phyloP scores from a whole-genome alignment of 2,329 filamentous ascomycete species.

The Arthroderma sp. region DNA sequence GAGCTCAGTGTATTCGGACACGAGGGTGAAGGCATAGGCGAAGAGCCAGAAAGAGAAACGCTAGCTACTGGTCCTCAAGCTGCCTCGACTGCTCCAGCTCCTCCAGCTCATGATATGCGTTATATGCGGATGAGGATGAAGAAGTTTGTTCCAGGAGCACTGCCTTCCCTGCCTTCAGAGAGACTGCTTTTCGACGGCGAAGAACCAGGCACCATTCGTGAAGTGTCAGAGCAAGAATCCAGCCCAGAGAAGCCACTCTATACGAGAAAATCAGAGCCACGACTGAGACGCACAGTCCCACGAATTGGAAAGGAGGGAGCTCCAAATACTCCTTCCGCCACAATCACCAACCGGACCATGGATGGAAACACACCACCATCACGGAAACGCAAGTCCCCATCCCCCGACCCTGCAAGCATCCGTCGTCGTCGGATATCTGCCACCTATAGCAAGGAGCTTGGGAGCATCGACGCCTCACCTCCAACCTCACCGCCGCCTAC shows the following conservation, averaged over 20 bases:
- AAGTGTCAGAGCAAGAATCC: not conserved
- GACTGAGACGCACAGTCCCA: not conserved
- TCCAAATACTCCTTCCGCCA: not conserved
- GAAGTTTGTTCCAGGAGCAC: slow-evolving; percentile 32
- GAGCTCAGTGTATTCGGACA: slow-evolving; percentile 32
- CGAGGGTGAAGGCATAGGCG: not conserved
- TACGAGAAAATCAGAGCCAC: slow-evolving; percentile 3
- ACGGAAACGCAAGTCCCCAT: slow-evolving; percentile 6
- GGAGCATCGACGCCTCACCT: not conserved
- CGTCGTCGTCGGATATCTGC: not conserved
- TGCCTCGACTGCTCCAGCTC: slow-evolving; percentile 13
- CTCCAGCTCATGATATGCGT: slow-evolving; percentile 10
- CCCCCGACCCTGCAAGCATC: slow-evolving; percentile 1
- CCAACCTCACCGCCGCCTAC: not conserved
- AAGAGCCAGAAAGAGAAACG: slow-evolving; percentile 21
- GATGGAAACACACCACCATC: not conserved
- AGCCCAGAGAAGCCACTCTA: not conserved
- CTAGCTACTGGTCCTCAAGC: slow-evolving; percentile 15
- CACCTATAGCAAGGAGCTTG: not conserved
- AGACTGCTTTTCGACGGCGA: slow-evolving; percentile 26
- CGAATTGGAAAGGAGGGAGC: not conserved
- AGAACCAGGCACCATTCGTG: not conserved
- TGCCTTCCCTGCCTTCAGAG: slow-evolving; percentile 37
- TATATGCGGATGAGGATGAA: slow-evolving; percentile 19
- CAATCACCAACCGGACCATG: not conserved